A percentile compares a stretch with the other conserved stretches of the same genome.
Evolutionary conservation across 495 filamentous ascomycete species (phyloP).

Genomic region (Pyrenopolyporus hunteri): DNA sequence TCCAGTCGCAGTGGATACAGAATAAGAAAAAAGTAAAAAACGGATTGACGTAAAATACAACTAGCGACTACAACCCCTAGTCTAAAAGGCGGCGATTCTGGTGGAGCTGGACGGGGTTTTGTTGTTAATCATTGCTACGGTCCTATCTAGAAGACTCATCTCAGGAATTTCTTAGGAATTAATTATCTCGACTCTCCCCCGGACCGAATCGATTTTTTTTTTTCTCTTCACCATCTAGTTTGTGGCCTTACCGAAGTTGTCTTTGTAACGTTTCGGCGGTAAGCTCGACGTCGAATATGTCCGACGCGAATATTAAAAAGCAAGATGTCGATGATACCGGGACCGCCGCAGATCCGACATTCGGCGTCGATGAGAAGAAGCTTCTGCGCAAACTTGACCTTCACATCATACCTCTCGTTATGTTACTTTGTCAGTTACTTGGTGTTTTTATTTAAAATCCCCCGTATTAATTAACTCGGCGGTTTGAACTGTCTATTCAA

Average conservation of each 20-base stretch:
- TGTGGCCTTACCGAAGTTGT: not conserved
- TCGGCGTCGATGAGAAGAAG: slow-evolving; percentile 41
- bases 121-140: slow-evolving; percentile 1
- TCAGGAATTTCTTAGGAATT: not conserved
- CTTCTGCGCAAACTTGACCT: slow-evolving; percentile 48
- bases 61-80: slow-evolving; percentile 5
- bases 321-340: slow-evolving; percentile 20
- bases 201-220: not conserved
- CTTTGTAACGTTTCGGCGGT: slow-evolving; percentile 2
- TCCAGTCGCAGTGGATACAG: slow-evolving; percentile 1
- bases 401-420: slow-evolving; percentile 48
- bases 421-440: slow-evolving; percentile 42
- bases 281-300: slow-evolving; percentile 20
- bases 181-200: not conserved
- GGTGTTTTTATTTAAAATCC: not conserved
- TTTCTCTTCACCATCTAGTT: not conserved
- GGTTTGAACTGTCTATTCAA: too few species aligned
- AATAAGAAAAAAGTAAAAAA: too few species aligned
- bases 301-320: slow-evolving; percentile 22
- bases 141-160: slow-evolving; percentile 7
- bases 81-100: slow-evolving; percentile 6
- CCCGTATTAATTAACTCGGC: too few species aligned
- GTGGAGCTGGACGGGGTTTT: slow-evolving; percentile 24
- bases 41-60: slow-evolving; percentile 11
- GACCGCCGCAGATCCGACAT: slow-evolving; percentile 10